Evolutionary conservation across 2,329 filamentous ascomycete genomes (phyloP).

Genomic region (Cordyceps farinosa): DNA sequence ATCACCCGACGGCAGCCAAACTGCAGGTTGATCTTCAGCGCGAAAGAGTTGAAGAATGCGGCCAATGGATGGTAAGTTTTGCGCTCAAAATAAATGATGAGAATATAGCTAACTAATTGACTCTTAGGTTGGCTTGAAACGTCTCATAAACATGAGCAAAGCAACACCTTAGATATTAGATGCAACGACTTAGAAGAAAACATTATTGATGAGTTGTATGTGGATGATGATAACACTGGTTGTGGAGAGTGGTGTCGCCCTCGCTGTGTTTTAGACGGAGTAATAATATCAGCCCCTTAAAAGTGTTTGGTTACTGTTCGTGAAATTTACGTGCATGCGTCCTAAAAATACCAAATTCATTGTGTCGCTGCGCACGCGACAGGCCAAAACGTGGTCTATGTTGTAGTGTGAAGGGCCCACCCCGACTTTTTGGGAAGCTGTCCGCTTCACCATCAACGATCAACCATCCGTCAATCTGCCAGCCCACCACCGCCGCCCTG

Average conservation of each 20-base stretch:
- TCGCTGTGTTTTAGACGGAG: conserved; percentile 22
- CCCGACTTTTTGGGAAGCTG: conserved; percentile 1
- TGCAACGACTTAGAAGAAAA: conserved; percentile 1
- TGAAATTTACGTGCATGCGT: not conserved
- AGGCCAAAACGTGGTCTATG: not conserved
- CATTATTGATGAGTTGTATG: conserved; percentile 23
- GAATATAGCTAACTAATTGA: conserved; percentile 37
- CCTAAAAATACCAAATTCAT: no score
- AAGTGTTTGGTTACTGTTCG: not conserved
- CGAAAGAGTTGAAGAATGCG: conserved; percentile 75
- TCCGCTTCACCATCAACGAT: not conserved
- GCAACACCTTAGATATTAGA: conserved; percentile 54
- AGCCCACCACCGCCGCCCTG: not conserved
- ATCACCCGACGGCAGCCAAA: conserved; percentile 64
- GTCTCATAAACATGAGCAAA: conserved; percentile 75
- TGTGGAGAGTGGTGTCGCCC: conserved; percentile 20
- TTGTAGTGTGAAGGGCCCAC: not conserved
- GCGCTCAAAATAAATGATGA: not conserved
- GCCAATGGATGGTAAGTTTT: conserved; percentile 77
- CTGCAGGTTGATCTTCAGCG: conserved; percentile 73
- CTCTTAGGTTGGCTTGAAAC: conserved; percentile 67
- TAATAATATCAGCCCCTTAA: conserved; percentile 21
- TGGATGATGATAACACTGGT: conserved; percentile 26
- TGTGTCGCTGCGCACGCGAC: not conserved
- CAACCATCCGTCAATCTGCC: not conserved